Conservation (phyloP, 148 eudicot species). For the Oxyria digyna region DNA sequence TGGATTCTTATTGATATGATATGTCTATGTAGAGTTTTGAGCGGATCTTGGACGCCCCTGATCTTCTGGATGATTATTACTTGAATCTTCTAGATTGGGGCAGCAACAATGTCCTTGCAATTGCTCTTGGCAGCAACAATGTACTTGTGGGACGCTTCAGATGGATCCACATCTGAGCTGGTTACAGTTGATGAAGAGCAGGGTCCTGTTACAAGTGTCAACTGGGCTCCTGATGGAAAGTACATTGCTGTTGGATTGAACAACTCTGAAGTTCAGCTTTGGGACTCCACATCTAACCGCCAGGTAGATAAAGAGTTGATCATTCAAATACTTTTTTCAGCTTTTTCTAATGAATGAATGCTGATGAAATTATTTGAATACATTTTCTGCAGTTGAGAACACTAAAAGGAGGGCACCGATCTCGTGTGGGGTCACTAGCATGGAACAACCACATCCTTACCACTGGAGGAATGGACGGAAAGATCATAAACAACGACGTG, state of each 20-base stretch:
- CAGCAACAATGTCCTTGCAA: slow-evolving; percentile 71
- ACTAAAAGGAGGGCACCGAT: slow-evolving; percentile 62
- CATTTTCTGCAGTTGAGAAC: slow-evolving; percentile 52
- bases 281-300: slow-evolving; percentile 75
- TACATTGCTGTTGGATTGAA: slow-evolving; percentile 80
- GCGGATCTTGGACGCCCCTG: slow-evolving; percentile 89
- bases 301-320: slow-evolving; percentile 22
- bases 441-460: slow-evolving; percentile 90
- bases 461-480: slow-evolving; percentile 82
- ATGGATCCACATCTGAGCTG: slow-evolving; percentile 68
- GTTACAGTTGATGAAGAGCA: slow-evolving; percentile 68
- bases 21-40: slow-evolving; percentile 53
- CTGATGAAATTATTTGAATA: background rate
- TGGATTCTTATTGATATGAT: background rate
- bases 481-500: slow-evolving; percentile 74
- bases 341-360: background rate
- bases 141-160: slow-evolving; percentile 85
- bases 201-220: slow-evolving; percentile 92
- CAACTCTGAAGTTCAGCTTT: slow-evolving; percentile 80
- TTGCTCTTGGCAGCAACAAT: slow-evolving; percentile 89
- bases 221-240: slow-evolving; percentile 95
- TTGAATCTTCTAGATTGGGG: slow-evolving; percentile 92
- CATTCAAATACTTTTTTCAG: background rate
- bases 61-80: slow-evolving; percentile 77
- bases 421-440: slow-evolving; percentile 72